Evolutionary conservation across 225 moss, liverwort and hornwort species (phyloP).

Genomic region (Rhytidiadelphus loreus): DNA sequence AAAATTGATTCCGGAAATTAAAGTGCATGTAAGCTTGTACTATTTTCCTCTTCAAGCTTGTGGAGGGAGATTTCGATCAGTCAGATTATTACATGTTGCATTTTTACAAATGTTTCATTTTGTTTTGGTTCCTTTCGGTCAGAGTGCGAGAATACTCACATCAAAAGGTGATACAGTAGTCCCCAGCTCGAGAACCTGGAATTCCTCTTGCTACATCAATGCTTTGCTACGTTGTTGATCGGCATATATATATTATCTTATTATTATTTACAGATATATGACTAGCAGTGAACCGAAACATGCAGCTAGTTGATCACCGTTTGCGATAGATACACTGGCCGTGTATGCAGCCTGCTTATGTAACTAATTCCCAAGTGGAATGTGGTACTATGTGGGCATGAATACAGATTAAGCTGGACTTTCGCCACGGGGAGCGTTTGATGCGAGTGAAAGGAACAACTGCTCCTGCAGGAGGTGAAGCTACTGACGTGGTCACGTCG

Average conservation of each 20-base stretch:
- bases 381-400: not conserved
- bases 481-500: not conserved
- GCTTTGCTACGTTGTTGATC: not conserved
- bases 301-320: not conserved
- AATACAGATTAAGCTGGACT: not conserved
- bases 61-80: too few relatives aligned
- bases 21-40: too few relatives aligned
- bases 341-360: not conserved
- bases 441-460: not conserved
- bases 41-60: too few relatives aligned
- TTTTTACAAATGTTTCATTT: too few relatives aligned
- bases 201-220: not conserved
- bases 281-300: not conserved
- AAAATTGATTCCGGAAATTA: too few relatives aligned
- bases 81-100: not conserved
- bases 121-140: not conserved
- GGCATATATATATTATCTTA: not conserved
- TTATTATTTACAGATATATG: not conserved
- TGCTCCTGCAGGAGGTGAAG: not conserved
- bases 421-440: not conserved
- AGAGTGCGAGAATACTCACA: not conserved
- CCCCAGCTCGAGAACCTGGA: not conserved
- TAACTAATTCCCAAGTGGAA: not conserved
- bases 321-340: not conserved
- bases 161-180: not conserved